A percentile compares a stretch with the other conserved stretches of the same genome.
phyloP scores from a whole-genome alignment of 805 yeast genomes.

The Pichia ethanolica region DNA sequence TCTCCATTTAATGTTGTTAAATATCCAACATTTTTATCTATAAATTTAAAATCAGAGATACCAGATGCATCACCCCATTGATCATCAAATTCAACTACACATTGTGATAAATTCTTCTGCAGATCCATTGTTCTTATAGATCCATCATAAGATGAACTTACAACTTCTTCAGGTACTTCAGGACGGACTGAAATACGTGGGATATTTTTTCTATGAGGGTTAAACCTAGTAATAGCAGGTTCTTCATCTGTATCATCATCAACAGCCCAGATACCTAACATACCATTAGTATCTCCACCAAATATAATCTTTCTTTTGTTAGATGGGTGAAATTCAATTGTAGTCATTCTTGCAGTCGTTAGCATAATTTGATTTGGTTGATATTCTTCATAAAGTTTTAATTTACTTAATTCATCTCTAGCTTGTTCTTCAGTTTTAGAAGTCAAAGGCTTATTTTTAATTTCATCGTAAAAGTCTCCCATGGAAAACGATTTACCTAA shows the following conservation, averaged over 20 bases:
- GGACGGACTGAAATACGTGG: conserved; percentile 47
- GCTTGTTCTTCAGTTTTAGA: conserved; percentile 37
- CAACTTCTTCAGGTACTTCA: conserved; percentile 43
- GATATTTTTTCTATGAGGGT: conserved; percentile 70
- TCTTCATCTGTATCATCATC: conserved; percentile 32
- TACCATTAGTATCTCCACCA: conserved; percentile 89
- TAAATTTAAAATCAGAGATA: conserved; percentile 63
- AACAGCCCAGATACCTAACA: conserved; percentile 83
- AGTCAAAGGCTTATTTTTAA: conserved; percentile 31
- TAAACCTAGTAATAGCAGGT: conserved; percentile 55
- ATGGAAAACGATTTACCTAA: conserved; percentile 51
- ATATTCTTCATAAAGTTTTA: conserved; percentile 46
- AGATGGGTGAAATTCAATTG: conserved; percentile 73
- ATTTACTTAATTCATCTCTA: conserved; percentile 46
- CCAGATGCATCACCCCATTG: conserved; percentile 54
- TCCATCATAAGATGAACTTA: conserved; percentile 82
- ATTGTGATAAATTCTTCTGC: conserved; percentile 48
- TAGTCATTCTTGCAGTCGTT: conserved; percentile 64
- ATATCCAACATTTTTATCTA: conserved; percentile 52
- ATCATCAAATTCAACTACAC: conserved; percentile 49
- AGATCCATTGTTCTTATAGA: conserved; percentile 70
- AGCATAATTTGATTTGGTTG: conserved; percentile 68
- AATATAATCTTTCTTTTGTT: conserved; percentile 51
- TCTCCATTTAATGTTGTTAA: conserved; percentile 77
- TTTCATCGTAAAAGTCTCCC: conserved; percentile 62